Percentiles rank a stretch among this genome's conserved stretches.
phyloP scores from a whole-genome alignment of 1,284 basidiomycete species.

The Coniferiporia weirii region DNA sequence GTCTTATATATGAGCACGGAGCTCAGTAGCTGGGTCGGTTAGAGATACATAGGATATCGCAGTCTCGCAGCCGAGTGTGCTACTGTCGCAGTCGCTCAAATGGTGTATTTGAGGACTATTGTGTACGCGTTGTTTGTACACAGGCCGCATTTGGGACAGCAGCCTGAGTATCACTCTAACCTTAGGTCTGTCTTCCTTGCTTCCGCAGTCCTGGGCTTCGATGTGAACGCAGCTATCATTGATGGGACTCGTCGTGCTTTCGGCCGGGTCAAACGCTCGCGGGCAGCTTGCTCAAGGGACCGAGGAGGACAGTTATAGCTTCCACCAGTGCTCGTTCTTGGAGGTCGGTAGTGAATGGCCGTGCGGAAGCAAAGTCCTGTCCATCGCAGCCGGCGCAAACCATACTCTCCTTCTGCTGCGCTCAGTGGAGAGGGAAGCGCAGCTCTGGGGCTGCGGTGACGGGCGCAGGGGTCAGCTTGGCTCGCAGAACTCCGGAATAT shows the following conservation, averaged over 20 bases:
- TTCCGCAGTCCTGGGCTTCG: background rate
- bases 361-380: constrained; percentile 28
- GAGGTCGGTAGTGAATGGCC: constrained; percentile 24
- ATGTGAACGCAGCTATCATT: background rate
- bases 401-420: constrained; percentile 55
- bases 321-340: constrained; percentile 43
- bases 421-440: constrained; percentile 20
- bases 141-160: too few species aligned
- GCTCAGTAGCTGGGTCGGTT: background rate
- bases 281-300: constrained; percentile 66
- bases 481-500: constrained; percentile 19
- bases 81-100: background rate
- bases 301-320: constrained; percentile 52
- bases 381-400: constrained; percentile 56
- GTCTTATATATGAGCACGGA: background rate
- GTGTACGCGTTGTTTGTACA: constrained; percentile 1
- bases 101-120: background rate
- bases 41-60: background rate
- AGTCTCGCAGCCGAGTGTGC: background rate
- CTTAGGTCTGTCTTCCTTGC: too few species aligned
- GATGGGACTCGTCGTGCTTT: constrained; percentile 27
- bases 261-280: constrained; percentile 73
- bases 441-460: constrained; percentile 69
- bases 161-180: too few species aligned
- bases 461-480: constrained; percentile 61